A percentile compares a stretch with the other conserved stretches of the same genome.
Evolutionary conservation across 768 basidiomycete species (phyloP).

Genomic region (Collybia sordida): DNA sequence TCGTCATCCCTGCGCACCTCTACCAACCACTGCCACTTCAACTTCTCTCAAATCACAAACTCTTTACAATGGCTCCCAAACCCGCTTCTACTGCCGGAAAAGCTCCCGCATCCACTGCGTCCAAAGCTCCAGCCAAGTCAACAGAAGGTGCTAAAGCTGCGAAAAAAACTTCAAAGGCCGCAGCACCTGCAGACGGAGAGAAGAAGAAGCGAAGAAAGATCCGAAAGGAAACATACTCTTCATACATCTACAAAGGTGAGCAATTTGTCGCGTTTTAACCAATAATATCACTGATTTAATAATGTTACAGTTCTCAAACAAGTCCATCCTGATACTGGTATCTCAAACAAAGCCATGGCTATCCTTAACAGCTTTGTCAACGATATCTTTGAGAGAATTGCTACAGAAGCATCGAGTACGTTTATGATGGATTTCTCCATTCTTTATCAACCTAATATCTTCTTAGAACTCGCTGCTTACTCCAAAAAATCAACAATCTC

Average conservation of each 20-base stretch:
- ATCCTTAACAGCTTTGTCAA: slow-evolving; percentile 96
- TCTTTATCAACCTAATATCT: slow-evolving; percentile 1
- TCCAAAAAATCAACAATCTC: slow-evolving; percentile 99
- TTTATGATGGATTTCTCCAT: slow-evolving; percentile 14
- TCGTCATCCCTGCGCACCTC: slow-evolving; percentile 11
- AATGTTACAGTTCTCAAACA: slow-evolving; percentile 77
- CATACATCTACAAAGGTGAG: slow-evolving; percentile 89
- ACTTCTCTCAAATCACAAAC: slow-evolving; percentile 4
- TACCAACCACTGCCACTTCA: slow-evolving; percentile 13
- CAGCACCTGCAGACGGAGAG: slow-evolving; percentile 63
- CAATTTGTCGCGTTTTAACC: background rate
- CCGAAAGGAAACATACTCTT: slow-evolving; percentile 91
- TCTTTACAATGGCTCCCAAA: slow-evolving; percentile 59
- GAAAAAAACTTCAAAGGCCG: slow-evolving; percentile 75
- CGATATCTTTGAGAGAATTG: slow-evolving; percentile 94
- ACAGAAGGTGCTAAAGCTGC: slow-evolving; percentile 67
- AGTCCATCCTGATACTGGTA: slow-evolving; percentile 98
- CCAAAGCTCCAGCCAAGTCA: slow-evolving; percentile 73
- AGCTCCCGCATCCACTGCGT: slow-evolving; percentile 67
- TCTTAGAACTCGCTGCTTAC: slow-evolving; percentile 90
- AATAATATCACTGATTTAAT: background rate
- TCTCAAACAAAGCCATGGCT: slow-evolving; percentile 98
- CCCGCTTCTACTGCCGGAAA: slow-evolving; percentile 85
- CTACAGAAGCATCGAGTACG: slow-evolving; percentile 86
- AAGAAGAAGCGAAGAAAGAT: slow-evolving; percentile 89